These are phyloP conservation scores for Venturia oleaginea DNA, from an alignment of 2,329 filamentous ascomycete species.

Conservation along the genomic window DNA sequence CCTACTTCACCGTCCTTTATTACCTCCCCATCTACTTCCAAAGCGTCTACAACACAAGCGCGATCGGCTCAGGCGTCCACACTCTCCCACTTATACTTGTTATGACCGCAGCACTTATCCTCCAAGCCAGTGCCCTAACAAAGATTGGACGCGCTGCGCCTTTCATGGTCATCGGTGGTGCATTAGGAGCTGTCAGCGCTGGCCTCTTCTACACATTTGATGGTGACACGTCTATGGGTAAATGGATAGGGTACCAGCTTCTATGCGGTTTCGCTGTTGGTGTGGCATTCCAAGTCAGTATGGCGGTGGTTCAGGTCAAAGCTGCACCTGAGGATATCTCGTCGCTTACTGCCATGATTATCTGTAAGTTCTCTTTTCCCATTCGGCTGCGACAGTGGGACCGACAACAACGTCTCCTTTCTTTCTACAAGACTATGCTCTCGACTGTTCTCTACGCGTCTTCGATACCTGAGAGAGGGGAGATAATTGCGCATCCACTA, in stretches of 20 bases:
- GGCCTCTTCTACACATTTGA: constrained; percentile 36
- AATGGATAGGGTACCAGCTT: constrained; percentile 43
- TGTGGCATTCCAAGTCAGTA: constrained; percentile 31
- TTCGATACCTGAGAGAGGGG: no score
- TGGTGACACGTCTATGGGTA: constrained; percentile 25
- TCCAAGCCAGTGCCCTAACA: constrained; percentile 22
- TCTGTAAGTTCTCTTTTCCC: constrained; percentile 17
- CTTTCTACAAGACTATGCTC: no score
- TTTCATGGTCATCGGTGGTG: constrained; percentile 22
- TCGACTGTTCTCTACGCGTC: no score
- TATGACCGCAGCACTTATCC: no score
- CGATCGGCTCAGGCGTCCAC: no score
- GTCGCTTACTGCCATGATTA: constrained; percentile 18
- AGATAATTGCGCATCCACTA: no score
- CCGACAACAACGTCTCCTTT: no score
- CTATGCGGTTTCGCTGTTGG: constrained; percentile 37
- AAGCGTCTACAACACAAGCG: no score
- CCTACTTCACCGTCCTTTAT: no score
- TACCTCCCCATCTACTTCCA: no score
- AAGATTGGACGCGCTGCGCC: constrained; percentile 28
- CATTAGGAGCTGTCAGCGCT: constrained; percentile 26
- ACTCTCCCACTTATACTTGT: no score
- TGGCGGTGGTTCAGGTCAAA: constrained; percentile 30
- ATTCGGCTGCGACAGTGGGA: constrained; percentile 3
- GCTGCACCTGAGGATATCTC: constrained; percentile 20